Conservation (phyloP, 2,329 filamentous ascomycete species). For the Polytolypa hystricis region DNA sequence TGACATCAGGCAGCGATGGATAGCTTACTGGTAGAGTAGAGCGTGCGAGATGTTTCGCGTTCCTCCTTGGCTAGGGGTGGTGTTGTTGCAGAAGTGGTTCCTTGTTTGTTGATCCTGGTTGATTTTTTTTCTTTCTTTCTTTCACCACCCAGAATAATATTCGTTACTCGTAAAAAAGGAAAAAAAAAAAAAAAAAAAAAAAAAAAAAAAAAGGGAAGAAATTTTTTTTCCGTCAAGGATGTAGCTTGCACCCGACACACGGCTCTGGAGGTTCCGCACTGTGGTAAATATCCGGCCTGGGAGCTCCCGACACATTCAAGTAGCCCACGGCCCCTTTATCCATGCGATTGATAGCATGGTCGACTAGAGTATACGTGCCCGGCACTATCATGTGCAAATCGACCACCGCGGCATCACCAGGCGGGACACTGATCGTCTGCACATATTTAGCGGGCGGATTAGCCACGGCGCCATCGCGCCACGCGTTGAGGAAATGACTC, state of each 20-base stretch:
- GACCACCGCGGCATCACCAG: slow-evolving; percentile 20
- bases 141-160: no score
- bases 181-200: no score
- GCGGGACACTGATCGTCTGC: slow-evolving; percentile 19
- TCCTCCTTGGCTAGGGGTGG: no score
- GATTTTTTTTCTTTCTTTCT: slow-evolving; percentile 1
- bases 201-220: no score
- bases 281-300: slow-evolving; percentile 18
- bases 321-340: slow-evolving; percentile 27
- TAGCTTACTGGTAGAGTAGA: no score
- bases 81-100: no score
- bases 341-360: slow-evolving; percentile 26
- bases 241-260: slow-evolving; percentile 24
- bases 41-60: no score
- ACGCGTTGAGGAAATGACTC: slow-evolving; percentile 20
- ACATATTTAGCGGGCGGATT: slow-evolving; percentile 19
- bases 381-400: slow-evolving; percentile 24
- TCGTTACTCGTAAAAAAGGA: no score
- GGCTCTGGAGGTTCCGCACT: slow-evolving; percentile 18
- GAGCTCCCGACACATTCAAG: slow-evolving; percentile 23
- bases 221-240: slow-evolving; percentile 19
- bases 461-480: slow-evolving; percentile 23
- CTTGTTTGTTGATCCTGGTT: background rate
- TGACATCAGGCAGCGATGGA: no score
- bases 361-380: slow-evolving; percentile 24